Base-by-base conservation (phyloP, 2,329 filamentous ascomycete species). In the Colletotrichum tanaceti region DNA sequence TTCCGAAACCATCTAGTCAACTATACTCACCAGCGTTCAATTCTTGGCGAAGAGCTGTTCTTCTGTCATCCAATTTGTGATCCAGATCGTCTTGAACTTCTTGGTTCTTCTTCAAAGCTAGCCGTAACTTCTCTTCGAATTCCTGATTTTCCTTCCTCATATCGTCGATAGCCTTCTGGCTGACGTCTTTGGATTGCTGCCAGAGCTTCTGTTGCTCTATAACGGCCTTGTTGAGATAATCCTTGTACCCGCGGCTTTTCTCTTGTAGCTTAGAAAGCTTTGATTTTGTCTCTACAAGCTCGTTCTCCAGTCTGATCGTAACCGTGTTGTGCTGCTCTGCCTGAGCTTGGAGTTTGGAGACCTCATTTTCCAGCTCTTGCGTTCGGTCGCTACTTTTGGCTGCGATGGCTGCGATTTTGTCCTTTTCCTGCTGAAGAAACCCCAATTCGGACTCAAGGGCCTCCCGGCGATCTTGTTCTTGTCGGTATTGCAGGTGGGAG, bases 181-280 rank as follows among this genome's bases (percentile, higher is more conserved):
- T 80, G 49, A 75, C 75, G 2, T 75, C 60, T 49, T 75, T 78
- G 10, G 78, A 76, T 46, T 75, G 74, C 4, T 68, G 73, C 70
- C 78, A 85, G 1, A 86, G 75, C 5, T 73, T 73, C 64, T 86
- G 82, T 35, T 87, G 84, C 65, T 87, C 84, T 2, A 72, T 68
- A 10, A 83, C 81, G 1, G 82, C 81, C 55, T 81, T 75, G 63
- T 85, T 84, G n/a, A 87, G 73, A 18, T 80, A 80, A 3, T 73
- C 71, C 61, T 75, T 79, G 66, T 78, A 81, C 1, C 72, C 72
- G 6, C 73, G 74, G 50, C 78, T 73, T 63, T 78, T 84, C 11
- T 79, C 77, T 55, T 80, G 73, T 1, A 82, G 67, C 22, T 72
- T 74, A 7, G 66, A 63, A 2, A 80, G 46, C 10, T 76, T 72